Percentiles rank a stretch among this genome's conserved stretches.
Conservation (phyloP, 805 yeast species). For the Yarrowia hollandica region DNA sequence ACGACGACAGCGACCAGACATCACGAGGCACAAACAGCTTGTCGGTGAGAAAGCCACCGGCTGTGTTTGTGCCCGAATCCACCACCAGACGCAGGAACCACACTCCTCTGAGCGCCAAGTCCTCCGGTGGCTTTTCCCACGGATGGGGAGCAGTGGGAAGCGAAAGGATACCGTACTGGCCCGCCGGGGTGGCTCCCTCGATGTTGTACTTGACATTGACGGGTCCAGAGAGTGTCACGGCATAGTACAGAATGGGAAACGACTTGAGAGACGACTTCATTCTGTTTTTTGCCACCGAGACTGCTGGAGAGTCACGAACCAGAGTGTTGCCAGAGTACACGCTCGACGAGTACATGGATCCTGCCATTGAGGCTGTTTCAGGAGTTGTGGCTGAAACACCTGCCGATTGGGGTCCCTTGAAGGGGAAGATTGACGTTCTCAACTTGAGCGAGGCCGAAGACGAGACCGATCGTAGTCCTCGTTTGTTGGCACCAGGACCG, state of each 20-base stretch:
- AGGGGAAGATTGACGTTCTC: conserved; percentile 19
- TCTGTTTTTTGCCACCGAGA: background rate
- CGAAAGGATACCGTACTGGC: conserved; percentile 26
- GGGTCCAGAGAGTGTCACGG: conserved; percentile 14
- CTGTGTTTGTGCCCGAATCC: conserved; percentile 27
- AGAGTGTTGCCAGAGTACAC: background rate
- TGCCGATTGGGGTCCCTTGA: conserved; percentile 6
- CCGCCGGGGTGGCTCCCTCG: background rate
- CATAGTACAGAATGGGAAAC: conserved; percentile 22
- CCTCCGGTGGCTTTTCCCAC: conserved; percentile 28
- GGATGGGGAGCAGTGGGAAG: conserved; percentile 20
- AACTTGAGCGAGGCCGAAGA: conserved; percentile 16
- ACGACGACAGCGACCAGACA: conserved; percentile 8
- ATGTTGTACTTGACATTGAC: conserved; percentile 28
- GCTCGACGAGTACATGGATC: background rate
- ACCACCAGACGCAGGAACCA: conserved; percentile 21
- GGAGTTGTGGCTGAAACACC: background rate
- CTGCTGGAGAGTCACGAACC: background rate
- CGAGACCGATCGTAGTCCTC: conserved; percentile 7
- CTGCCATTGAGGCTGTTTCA: conserved; percentile 3
- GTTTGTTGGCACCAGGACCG: background rate
- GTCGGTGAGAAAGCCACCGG: conserved; percentile 26
- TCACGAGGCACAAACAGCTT: conserved; percentile 24
- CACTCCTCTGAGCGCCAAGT: conserved; percentile 19
- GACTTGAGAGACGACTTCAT: conserved; percentile 9